These are phyloP conservation scores for Globisporangium acanthophoron DNA, from an alignment of 352 stramenopile genomes.

Conservation along the genomic window DNA sequence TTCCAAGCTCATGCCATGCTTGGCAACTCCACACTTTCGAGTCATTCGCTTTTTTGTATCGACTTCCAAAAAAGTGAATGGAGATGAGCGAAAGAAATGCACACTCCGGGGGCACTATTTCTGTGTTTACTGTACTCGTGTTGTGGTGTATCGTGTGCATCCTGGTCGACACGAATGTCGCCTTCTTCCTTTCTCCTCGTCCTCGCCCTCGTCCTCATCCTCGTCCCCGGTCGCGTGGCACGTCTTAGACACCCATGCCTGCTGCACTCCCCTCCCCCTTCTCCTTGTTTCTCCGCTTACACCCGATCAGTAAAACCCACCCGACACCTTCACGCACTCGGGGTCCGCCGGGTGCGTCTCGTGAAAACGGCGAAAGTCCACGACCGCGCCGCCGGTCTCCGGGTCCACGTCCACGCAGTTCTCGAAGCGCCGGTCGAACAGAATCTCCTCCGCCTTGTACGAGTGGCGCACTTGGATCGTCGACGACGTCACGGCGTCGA, in stretches of 20 bases:
- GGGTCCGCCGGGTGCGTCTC: conserved; percentile 50
- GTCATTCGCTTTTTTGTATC: background rate
- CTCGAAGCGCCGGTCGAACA: conserved; percentile 91
- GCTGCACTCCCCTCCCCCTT: background rate
- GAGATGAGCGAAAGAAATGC: background rate
- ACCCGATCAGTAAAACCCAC: conserved; percentile 41
- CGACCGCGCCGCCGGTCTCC: conserved; percentile 69
- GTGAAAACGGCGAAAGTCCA: conserved; percentile 90
- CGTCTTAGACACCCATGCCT: background rate
- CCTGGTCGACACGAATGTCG: too few species aligned
- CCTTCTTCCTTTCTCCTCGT: background rate
- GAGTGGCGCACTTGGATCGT: conserved; percentile 95
- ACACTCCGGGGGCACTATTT: background rate
- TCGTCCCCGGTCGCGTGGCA: background rate
- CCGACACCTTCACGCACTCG: conserved; percentile 54
- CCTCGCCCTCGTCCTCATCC: background rate
- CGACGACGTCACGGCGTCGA: conserved; percentile 92
- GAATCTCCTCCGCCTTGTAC: conserved; percentile 91
- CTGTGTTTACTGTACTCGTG: background rate
- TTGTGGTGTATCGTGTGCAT: too few species aligned
- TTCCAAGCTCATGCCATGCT: too few species aligned
- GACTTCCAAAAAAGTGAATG: background rate
- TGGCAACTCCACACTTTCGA: background rate
- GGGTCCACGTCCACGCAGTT: conserved; percentile 87
- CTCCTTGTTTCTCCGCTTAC: background rate